Evolutionary conservation across 1,284 basidiomycete genomes (phyloP).

Genomic region (Ceratobasidium sp.): DNA sequence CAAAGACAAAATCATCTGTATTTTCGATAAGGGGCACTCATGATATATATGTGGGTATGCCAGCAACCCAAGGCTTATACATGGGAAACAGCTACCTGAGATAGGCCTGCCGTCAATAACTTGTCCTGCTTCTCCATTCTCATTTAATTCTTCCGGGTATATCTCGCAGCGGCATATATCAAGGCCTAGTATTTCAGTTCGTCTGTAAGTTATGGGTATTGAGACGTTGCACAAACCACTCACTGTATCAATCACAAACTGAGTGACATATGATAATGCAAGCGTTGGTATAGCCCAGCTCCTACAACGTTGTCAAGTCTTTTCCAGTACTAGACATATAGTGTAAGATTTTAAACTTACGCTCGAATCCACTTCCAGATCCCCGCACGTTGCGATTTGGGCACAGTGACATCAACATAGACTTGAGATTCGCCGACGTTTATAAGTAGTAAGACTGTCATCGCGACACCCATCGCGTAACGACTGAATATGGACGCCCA

Average conservation of each 20-base stretch:
- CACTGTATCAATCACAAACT: slow-evolving; percentile 40
- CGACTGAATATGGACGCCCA: slow-evolving; percentile 39
- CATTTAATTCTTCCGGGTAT: no score
- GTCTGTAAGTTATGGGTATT: not conserved
- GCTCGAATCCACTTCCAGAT: slow-evolving; percentile 8
- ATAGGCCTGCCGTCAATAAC: no score
- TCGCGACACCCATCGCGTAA: slow-evolving; percentile 16
- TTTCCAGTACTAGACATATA: not conserved
- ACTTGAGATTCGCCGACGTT: slow-evolving; percentile 24
- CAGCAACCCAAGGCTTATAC: no score
- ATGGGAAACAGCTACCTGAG: no score
- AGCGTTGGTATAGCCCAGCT: slow-evolving; percentile 26
- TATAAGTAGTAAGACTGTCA: slow-evolving; percentile 14
- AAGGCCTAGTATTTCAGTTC: no score
- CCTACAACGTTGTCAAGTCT: not conserved
- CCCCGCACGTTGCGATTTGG: not conserved
- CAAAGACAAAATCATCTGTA: no score
- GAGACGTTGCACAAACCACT: not conserved
- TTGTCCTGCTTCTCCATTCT: no score
- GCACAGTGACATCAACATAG: not conserved
- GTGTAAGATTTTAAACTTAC: not conserved
- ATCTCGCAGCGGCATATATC: no score
- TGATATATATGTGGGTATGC: no score
- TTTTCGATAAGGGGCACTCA: no score
- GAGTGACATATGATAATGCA: slow-evolving; percentile 23